Evolutionary conservation across 768 basidiomycete genomes (phyloP).

Genomic region (Inosperma sp.): DNA sequence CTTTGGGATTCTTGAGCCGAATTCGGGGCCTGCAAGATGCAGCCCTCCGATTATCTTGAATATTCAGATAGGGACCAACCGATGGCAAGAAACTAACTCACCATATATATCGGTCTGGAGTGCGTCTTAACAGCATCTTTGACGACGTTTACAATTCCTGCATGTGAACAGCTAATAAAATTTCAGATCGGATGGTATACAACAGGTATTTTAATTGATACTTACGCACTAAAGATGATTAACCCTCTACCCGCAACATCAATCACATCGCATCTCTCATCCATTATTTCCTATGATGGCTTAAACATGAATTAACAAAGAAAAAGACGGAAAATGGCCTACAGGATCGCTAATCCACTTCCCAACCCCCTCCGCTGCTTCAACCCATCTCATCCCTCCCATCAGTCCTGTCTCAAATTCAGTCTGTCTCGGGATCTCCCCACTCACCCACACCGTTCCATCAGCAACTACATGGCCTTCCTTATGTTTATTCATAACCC

Average conservation of each 20-base stretch:
- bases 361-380: constrained; percentile 29
- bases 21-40: constrained; percentile 74
- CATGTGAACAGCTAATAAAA: constrained; percentile 55
- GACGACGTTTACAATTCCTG: constrained; percentile 81
- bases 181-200: not conserved
- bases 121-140: constrained; percentile 62
- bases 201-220: constrained; percentile 10
- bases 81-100: constrained; percentile 20
- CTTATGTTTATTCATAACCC: constrained; percentile 47
- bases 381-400: constrained; percentile 61
- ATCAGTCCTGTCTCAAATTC: constrained; percentile 63
- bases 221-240: constrained; percentile 80
- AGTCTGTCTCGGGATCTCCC: constrained; percentile 71
- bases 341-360: constrained; percentile 58
- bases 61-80: not conserved
- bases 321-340: constrained; percentile 1
- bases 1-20: constrained; percentile 54
- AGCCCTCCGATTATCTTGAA: constrained; percentile 72
- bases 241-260: constrained; percentile 81
- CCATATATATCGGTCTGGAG: constrained; percentile 73
- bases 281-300: constrained; percentile 60
- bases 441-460: constrained; percentile 69
- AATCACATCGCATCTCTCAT: constrained; percentile 73
- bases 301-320: not conserved
- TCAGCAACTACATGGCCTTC: constrained; percentile 65